Percentiles rank a stretch among this genome's conserved stretches.
Conservation (phyloP, 306 rosid species). For the Acacia melanoxylon region DNA sequence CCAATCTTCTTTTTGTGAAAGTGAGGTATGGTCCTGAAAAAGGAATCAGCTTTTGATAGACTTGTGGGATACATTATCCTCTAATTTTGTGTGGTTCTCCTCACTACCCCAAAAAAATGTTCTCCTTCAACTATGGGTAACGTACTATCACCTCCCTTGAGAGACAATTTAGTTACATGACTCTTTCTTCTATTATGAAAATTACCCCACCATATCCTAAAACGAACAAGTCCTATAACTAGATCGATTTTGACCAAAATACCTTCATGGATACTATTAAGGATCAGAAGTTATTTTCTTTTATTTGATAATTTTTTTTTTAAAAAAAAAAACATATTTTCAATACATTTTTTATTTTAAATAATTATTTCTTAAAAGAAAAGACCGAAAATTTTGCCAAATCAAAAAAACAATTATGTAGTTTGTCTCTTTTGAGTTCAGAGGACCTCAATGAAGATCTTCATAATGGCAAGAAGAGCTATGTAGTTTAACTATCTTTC, state of each 20-base stretch:
- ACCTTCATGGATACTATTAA: background rate
- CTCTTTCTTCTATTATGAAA: background rate
- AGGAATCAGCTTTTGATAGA: constrained; percentile 6
- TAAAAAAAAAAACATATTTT: background rate
- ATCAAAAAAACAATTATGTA: background rate
- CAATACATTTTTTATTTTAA: background rate
- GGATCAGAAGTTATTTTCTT: background rate
- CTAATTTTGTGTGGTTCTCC: background rate
- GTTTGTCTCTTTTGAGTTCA: background rate
- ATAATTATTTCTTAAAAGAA: background rate
- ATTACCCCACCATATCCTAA: background rate
- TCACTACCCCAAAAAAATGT: background rate
- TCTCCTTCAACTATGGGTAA: background rate
- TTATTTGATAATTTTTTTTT: background rate
- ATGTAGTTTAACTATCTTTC: background rate
- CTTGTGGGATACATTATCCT: background rate
- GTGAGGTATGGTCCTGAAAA: constrained; percentile 1
- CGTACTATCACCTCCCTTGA: background rate
- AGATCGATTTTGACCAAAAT: background rate
- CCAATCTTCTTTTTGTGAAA: background rate
- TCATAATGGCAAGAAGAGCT: background rate
- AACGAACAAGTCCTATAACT: background rate
- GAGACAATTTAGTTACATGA: background rate
- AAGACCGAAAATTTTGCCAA: background rate
- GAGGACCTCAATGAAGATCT: background rate